Percentiles rank a stretch among this genome's conserved stretches.
Conservation (phyloP, 1,284 basidiomycete species). For the Trichosporon coremiiforme region DNA sequence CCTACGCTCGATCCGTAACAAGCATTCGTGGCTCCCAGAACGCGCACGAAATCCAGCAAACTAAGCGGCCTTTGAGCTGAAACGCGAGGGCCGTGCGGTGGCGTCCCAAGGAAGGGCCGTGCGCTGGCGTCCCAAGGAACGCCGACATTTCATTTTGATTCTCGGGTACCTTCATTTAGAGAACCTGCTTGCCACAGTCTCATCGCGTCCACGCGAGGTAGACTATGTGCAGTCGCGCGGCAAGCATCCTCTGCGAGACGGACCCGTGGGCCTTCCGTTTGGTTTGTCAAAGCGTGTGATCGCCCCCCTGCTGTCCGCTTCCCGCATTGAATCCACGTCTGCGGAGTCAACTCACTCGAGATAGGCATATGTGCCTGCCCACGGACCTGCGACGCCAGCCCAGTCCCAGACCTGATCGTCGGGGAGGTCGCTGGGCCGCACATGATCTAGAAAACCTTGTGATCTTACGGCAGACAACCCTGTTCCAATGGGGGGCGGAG, state of each 20-base stretch:
- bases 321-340: too few species aligned
- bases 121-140: not conserved
- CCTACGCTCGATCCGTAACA: not conserved
- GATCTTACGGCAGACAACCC: constrained; percentile 33
- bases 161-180: constrained; percentile 3
- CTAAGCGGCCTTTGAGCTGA: not conserved
- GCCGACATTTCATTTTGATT: not conserved
- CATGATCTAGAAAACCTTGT: not conserved
- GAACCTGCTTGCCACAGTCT: not conserved
- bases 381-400: constrained; percentile 46
- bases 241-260: too few species aligned
- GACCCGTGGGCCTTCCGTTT: too few species aligned
- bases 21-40: not conserved
- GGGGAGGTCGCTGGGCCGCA: constrained; percentile 21
- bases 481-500: constrained; percentile 34
- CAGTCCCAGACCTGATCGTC: constrained; percentile 45
- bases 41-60: too few species aligned
- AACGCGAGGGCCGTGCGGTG: not conserved
- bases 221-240: too few species aligned
- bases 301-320: too few species aligned
- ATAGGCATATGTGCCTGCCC: constrained; percentile 52
- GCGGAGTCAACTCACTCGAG: constrained; percentile 42
- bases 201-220: too few species aligned
- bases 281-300: too few species aligned
- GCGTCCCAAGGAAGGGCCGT: too few species aligned